These are phyloP conservation scores for Trypanosoma rangeli DNA, from an alignment of 208 protist species.

Conservation along the genomic window DNA sequence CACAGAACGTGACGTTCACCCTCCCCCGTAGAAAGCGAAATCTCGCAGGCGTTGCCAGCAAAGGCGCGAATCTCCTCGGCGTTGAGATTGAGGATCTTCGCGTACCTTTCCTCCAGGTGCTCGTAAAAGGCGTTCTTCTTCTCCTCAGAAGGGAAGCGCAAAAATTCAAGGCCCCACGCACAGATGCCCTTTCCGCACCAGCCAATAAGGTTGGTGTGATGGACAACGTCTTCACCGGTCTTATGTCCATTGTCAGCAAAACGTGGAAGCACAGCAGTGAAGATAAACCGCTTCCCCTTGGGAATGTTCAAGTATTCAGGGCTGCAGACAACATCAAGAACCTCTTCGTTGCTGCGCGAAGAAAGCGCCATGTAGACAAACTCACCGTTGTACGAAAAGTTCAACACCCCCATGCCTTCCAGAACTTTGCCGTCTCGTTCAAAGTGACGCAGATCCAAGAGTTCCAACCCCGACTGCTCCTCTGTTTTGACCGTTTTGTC, in stretches of 20 bases:
- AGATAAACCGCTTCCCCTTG: constrained; percentile 59
- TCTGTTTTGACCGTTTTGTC: constrained; percentile 26
- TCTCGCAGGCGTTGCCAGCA: constrained; percentile 61
- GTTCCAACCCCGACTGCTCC: constrained; percentile 35
- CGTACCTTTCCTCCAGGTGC: constrained; percentile 52
- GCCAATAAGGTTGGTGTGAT: constrained; percentile 75
- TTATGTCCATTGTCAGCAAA: constrained; percentile 7
- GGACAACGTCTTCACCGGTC: constrained; percentile 28
- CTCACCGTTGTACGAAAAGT: constrained; percentile 60
- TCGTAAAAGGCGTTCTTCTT: constrained; percentile 56
- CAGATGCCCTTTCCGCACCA: constrained; percentile 81
- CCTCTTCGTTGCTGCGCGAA: constrained; percentile 47
- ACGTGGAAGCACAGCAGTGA: constrained; percentile 27
- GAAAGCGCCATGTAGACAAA: constrained; percentile 76
- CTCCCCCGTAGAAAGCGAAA: constrained; percentile 23
- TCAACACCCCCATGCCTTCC: constrained; percentile 65
- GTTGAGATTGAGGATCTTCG: constrained; percentile 57
- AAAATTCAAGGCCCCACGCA: constrained; percentile 57
- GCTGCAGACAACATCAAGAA: constrained; percentile 58
- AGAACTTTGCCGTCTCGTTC: constrained; percentile 47
- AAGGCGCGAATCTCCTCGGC: constrained; percentile 58
- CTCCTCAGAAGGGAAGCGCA: constrained; percentile 54
- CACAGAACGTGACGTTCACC: constrained; percentile 53
- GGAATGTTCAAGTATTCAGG: constrained; percentile 75
- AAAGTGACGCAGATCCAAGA: constrained; percentile 63